These are phyloP conservation scores for Cicer chorassanicum DNA, from an alignment of 306 rosid genomes.

Conservation along the genomic window DNA sequence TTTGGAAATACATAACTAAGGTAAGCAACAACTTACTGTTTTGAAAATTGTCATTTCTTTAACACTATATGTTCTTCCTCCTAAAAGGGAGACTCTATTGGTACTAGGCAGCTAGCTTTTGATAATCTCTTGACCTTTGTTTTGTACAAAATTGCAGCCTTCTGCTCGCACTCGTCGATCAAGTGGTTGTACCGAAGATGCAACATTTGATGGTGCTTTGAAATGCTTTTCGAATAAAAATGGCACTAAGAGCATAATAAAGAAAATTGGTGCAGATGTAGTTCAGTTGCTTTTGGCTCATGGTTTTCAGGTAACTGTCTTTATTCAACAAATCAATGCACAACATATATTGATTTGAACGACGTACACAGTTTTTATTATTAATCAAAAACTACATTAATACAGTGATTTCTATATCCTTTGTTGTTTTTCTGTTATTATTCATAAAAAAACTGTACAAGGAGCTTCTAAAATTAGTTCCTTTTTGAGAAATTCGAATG, in stretches of 20 bases:
- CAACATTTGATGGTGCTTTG: conserved; percentile 72
- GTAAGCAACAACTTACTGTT: conserved; percentile 46
- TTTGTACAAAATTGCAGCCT: conserved; percentile 60
- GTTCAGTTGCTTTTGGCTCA: conserved; percentile 81
- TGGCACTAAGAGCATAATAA: conserved; percentile 62
- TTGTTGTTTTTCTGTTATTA: neutral
- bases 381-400: neutral
- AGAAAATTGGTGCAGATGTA: conserved; percentile 66
- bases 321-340: conserved; percentile 15
- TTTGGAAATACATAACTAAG: conserved; percentile 83
- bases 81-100: conserved; percentile 30
- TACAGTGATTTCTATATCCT: neutral
- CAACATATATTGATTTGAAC: conserved; percentile 6
- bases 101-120: conserved; percentile 22
- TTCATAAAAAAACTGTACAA: neutral
- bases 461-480: conserved; percentile 14
- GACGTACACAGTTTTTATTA: neutral
- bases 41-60: conserved; percentile 5
- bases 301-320: conserved; percentile 79
- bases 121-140: conserved; percentile 20
- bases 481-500: conserved; percentile 26
- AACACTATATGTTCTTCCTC: neutral
- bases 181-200: conserved; percentile 50
- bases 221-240: conserved; percentile 69
- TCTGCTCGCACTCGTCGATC: conserved; percentile 78